Percentiles rank a stretch among this genome's conserved stretches.
Evolutionary conservation across 768 basidiomycete species (phyloP).

Genomic region (Cystofilobasidium capitatum): DNA sequence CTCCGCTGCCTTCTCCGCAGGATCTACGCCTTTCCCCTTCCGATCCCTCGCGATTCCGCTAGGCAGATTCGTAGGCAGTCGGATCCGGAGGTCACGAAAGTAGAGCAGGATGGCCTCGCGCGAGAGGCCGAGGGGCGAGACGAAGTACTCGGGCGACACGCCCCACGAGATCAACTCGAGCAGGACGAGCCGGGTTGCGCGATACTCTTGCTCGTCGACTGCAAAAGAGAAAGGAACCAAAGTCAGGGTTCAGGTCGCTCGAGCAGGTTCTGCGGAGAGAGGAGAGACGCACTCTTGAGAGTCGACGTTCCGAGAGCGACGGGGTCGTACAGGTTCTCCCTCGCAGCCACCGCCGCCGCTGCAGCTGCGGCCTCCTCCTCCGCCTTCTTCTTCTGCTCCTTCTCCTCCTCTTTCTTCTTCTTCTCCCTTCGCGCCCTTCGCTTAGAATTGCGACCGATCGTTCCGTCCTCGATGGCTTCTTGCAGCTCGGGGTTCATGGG

Average conservation of each 20-base stretch:
- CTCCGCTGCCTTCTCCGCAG: background rate
- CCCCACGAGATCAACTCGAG: slow-evolving; percentile 26
- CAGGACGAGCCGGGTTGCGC: slow-evolving; percentile 6
- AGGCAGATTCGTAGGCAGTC: slow-evolving; percentile 20
- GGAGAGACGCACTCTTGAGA: slow-evolving; percentile 13
- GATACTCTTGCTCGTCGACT: slow-evolving; percentile 21
- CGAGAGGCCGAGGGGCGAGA: slow-evolving; percentile 16
- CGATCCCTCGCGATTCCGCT: slow-evolving; percentile 1
- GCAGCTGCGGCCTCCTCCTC: background rate
- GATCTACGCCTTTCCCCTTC: background rate
- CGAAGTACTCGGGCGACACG: slow-evolving; percentile 20
- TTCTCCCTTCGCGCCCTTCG: background rate
- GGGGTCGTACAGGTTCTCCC: slow-evolving; percentile 4
- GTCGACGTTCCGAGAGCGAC: slow-evolving; percentile 9
- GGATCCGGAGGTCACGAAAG: slow-evolving; percentile 22
- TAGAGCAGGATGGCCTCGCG: slow-evolving; percentile 21
- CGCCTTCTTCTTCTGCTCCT: too few species aligned
- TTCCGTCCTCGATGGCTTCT: slow-evolving; percentile 8
- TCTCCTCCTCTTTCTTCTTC: too few species aligned
- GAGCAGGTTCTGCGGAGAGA: too few species aligned
- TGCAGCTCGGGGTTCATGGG: slow-evolving; percentile 17
- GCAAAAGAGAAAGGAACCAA: background rate
- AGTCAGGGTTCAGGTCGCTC: too few species aligned
- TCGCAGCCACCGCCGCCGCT: background rate
- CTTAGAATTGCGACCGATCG: background rate